Conservation (phyloP, 2,329 filamentous ascomycete genomes). For the Nemania sp. region DNA sequence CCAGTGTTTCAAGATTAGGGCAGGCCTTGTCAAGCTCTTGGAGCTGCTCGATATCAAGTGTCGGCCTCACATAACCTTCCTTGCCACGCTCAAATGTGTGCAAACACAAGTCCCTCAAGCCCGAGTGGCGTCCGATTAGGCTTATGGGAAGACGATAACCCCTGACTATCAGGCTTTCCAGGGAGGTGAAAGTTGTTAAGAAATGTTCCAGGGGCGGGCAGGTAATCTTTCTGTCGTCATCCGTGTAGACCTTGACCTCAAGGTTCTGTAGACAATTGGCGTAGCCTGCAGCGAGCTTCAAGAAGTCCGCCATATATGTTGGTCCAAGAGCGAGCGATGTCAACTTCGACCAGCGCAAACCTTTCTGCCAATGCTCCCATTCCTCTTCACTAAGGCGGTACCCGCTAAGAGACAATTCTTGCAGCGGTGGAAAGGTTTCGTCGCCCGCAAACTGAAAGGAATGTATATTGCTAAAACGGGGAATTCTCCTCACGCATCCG, state of each 20-base stretch:
- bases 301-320: background rate
- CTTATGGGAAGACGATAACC: constrained; percentile 4
- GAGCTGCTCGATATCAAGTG: constrained; percentile 4
- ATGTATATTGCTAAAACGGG: background rate
- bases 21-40: constrained; percentile 17
- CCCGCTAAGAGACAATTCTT: constrained; percentile 13
- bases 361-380: background rate
- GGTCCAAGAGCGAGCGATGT: constrained; percentile 19
- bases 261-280: constrained; percentile 3
- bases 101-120: constrained; percentile 12
- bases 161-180: constrained; percentile 17
- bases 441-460: constrained; percentile 11
- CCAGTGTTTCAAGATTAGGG: constrained; percentile 19
- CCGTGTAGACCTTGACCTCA: background rate
- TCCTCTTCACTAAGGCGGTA: background rate
- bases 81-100: constrained; percentile 12
- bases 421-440: constrained; percentile 14
- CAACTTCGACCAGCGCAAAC: constrained; percentile 14
- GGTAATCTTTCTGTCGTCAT: background rate
- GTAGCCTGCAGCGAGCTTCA: constrained; percentile 1
- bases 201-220: background rate
- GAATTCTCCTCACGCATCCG: constrained; percentile 1
- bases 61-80: background rate
- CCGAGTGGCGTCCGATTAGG: constrained; percentile 7
- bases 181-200: constrained; percentile 6